Evolutionary conservation across 768 basidiomycete species (phyloP).

Genomic region (Gymnopilus junonius): DNA sequence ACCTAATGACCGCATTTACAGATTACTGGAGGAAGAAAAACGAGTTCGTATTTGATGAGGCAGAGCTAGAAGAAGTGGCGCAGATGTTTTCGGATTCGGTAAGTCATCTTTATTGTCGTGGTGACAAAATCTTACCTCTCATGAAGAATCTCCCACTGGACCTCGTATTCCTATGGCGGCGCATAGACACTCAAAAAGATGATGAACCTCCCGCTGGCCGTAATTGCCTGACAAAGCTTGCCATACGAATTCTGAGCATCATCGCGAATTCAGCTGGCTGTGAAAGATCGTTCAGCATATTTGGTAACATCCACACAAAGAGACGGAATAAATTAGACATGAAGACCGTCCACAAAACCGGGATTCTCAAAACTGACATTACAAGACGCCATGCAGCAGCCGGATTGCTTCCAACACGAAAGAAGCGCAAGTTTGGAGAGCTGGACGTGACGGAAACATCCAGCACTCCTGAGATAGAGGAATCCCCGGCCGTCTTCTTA

Average conservation of each 20-base stretch:
- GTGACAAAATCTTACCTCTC: not conserved
- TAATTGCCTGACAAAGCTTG: constrained; percentile 8
- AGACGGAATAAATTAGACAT: constrained; percentile 16
- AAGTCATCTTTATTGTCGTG: not conserved
- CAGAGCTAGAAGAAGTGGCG: not conserved
- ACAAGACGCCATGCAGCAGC: not conserved
- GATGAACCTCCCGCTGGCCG: no score
- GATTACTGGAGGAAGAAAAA: not conserved
- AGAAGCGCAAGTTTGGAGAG: constrained; percentile 3
- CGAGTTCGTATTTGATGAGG: not conserved
- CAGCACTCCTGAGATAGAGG: not conserved
- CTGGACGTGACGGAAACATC: no score
- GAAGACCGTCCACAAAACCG: constrained; percentile 15
- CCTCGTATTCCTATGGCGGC: not conserved
- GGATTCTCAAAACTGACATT: constrained; percentile 10
- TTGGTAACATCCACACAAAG: constrained; percentile 21
- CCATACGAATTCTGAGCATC: constrained; percentile 11
- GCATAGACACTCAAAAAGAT: not conserved
- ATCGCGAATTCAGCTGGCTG: constrained; percentile 22
- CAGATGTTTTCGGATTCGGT: not conserved
- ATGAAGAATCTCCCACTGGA: not conserved
- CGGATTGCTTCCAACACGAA: not conserved
- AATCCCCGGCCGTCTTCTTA: not conserved
- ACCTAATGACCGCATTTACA: not conserved
- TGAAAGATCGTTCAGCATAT: constrained; percentile 22